Evolutionary conservation across 208 protist species (phyloP).

Genomic region (Acanthamoeba castellanii): DNA sequence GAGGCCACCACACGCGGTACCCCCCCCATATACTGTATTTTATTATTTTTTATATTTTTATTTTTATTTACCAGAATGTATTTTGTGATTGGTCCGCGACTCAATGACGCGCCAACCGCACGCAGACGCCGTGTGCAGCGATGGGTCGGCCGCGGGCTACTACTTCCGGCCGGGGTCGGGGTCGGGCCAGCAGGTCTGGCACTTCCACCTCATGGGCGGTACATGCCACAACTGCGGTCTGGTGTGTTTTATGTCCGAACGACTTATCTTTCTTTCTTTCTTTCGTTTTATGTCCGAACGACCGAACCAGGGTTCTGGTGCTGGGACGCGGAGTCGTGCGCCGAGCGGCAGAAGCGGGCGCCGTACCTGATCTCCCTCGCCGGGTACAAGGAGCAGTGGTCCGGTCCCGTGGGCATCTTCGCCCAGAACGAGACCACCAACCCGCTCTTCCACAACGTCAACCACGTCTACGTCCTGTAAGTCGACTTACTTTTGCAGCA

Average conservation of each 20-base stretch:
- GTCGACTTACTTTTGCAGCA: too few relatives aligned
- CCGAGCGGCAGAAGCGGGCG: neutral
- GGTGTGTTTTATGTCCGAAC: neutral
- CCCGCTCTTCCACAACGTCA: constrained; percentile 13
- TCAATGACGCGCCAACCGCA: too few relatives aligned
- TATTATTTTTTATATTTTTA: too few relatives aligned
- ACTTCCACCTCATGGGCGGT: constrained; percentile 48
- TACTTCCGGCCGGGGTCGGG: constrained; percentile 1
- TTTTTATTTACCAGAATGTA: neutral
- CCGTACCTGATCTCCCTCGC: neutral
- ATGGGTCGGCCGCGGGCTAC: constrained; percentile 5
- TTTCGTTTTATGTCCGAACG: too few relatives aligned
- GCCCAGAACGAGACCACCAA: constrained; percentile 46
- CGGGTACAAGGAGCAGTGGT: neutral
- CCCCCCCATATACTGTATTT: neutral
- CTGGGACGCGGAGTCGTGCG: constrained; percentile 27
- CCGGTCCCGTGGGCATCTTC: constrained; percentile 21
- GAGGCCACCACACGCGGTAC: neutral
- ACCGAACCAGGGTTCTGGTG: constrained; percentile 18
- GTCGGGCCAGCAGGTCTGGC: neutral
- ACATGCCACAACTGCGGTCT: neutral
- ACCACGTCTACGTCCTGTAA: constrained; percentile 49
- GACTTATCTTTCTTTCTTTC: too few relatives aligned
- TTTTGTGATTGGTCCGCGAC: neutral
- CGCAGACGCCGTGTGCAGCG: neutral